Base-by-base conservation (phyloP, 2,329 filamentous ascomycete genomes). In the Colletotrichum navitas region DNA sequence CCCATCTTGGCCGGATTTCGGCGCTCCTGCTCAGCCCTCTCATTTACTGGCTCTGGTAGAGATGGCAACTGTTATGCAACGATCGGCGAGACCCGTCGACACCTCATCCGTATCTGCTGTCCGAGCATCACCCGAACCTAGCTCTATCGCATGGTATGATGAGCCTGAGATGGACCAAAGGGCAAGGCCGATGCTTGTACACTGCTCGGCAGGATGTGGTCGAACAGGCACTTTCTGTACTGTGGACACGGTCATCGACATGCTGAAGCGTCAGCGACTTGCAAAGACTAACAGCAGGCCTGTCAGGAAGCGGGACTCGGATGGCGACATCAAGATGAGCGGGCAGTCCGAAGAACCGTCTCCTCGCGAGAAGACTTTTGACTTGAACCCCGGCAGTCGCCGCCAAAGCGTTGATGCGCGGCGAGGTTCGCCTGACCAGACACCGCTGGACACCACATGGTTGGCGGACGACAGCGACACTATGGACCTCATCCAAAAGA, bases 221-320 rank as follows among this genome's bases (percentile, higher is more conserved):
- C 92, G 96, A 18, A 99, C 96, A 0, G 96, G 96, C 4, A 95
- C 96, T 0, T 99, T 98, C 79, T 98, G 96, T 80, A 97, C 96
- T 0, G 94, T 98, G 21, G 96, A 98, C 80, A 95, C 92, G 49
- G 96, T 98, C 11, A 92, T 98, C 68, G 95, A 98, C 81, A 97
- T 98, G 93, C 84, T 99, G 72, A 97, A 97, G 83, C 90, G 93
- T n/a, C 94, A 97, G 81, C 88, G 85, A 41, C 80, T 84, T 63
- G 80, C 80, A 11, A 81, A 81, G 47, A 74, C 45, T 78, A 80
- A 55, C 32, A 60, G 55, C 29, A 75, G 67, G 45, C 71, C 74
- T 5, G 74, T 71, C 5, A 68, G 73, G 11, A 74, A 75, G 10
- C 49, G 77, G 3, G 82, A 84, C 43, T 67, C 73, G 3, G 85